Base-by-base conservation (phyloP, 108 stramenopile genomes). In the Skeletonema menzelii region DNA sequence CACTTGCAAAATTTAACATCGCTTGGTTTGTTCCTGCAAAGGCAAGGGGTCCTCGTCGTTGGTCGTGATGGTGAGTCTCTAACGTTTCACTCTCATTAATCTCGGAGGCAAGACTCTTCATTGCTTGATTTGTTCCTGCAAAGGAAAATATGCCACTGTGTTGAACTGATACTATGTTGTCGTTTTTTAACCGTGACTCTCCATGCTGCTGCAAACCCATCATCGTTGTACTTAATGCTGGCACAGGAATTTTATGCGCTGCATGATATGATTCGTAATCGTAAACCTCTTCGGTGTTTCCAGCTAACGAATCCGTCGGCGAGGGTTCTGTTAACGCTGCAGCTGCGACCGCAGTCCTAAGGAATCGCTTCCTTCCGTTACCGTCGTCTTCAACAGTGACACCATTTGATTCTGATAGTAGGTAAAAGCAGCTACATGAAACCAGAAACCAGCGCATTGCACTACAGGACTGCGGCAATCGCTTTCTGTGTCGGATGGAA, bases 261-360 rank as follows among this genome's bases (percentile, higher is more conserved):
- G 58, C 31, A 42, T 77, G 76, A 27, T 69, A 70, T 46, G 28
- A 56, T 37, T 77, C 76, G 32, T 77, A 77, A 57, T 77, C 76
- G 32, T 65, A 73, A 44, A 65, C 72, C 66, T 66, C 76, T 28
- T 59, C 65, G 22, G 19, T 53, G 6, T 22, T 53, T 5, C 8
- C 20, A 22, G 20, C 8, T 53, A 53, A 53, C 24, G 10, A 19
- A 24, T 53, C 49, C 22, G 49, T 24, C 19, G 49, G 49, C 22
- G 49, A 22, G n/a, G 49, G 22, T 1, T 53, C 49, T 1, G 22
- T 22, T n/a, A 22, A 53, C 7, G 31, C 27, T 30, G 58, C 40
- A 27, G 31, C 30, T 15, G 44, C 35, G 56, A 58, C 35, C 34
- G 49, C 49, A 22, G 49, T 53, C 49, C 49, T 53, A 22, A 53